These are phyloP conservation scores for Erysiphe neolycopersici DNA, from an alignment of 2,329 filamentous ascomycete genomes.

Conservation along the genomic window DNA sequence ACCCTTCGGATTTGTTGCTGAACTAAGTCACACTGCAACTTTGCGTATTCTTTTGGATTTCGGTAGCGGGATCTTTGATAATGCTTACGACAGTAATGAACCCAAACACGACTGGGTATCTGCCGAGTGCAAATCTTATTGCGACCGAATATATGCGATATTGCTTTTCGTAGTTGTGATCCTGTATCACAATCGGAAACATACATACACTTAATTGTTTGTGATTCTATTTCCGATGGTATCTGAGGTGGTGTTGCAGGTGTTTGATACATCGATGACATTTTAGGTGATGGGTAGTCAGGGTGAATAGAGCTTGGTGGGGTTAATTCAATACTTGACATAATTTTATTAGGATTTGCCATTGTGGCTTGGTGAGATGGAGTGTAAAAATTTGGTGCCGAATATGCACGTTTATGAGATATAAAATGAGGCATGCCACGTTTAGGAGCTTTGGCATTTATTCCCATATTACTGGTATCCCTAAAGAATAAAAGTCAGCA, in stretches of 20 bases:
- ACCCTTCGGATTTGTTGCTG: conserved; percentile 33
- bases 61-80: conserved; percentile 54
- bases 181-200: conserved; percentile 29
- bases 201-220: conserved; percentile 22
- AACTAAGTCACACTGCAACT: conserved; percentile 36
- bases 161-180: conserved; percentile 41
- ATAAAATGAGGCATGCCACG: neutral
- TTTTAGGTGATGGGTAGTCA: conserved; percentile 6
- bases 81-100: conserved; percentile 55
- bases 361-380: conserved; percentile 1
- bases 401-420: conserved; percentile 7
- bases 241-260: neutral
- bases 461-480: neutral
- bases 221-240: conserved; percentile 1
- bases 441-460: neutral
- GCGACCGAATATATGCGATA: conserved; percentile 59
- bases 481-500: neutral
- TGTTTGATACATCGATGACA: neutral
- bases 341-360: conserved; percentile 1
- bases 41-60: conserved; percentile 31
- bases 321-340: conserved; percentile 8
- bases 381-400: conserved; percentile 6
- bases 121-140: conserved; percentile 53
- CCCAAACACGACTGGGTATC: conserved; percentile 45
- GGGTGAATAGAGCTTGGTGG: conserved; percentile 10